phyloP scores from a whole-genome alignment of 2,329 filamentous ascomycete genomes.

The Penicillium psychrosexuale region DNA sequence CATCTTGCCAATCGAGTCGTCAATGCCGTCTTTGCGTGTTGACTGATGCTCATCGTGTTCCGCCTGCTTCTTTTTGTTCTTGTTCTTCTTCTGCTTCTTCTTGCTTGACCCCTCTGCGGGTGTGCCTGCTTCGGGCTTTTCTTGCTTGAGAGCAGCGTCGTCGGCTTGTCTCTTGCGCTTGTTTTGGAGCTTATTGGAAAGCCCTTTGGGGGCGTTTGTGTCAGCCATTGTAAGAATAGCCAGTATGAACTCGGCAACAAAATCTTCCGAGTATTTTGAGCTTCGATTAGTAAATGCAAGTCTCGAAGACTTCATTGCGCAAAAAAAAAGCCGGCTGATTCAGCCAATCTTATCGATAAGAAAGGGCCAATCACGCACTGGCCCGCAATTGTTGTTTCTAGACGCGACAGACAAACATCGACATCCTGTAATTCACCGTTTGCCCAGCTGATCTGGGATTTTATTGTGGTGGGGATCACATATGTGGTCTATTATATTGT shows the following conservation, averaged over 20 bases:
- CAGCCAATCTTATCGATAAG: slow-evolving; percentile 36
- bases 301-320: slow-evolving; percentile 9
- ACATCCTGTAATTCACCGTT: not conserved
- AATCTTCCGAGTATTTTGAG: not conserved
- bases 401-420: slow-evolving; percentile 17
- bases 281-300: slow-evolving; percentile 9
- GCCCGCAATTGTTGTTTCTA: slow-evolving; percentile 18
- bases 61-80: slow-evolving; percentile 25
- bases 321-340: slow-evolving; percentile 24
- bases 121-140: slow-evolving; percentile 21
- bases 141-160: slow-evolving; percentile 20
- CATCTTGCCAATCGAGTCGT: slow-evolving; percentile 77
- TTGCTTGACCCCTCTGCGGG: slow-evolving; percentile 30
- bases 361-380: slow-evolving; percentile 17
- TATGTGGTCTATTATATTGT: not conserved
- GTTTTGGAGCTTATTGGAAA: slow-evolving; percentile 37
- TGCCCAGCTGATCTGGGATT: not conserved
- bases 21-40: slow-evolving; percentile 65
- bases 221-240: slow-evolving; percentile 21
- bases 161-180: slow-evolving; percentile 42
- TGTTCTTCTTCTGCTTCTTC: slow-evolving; percentile 32
- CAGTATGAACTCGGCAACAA: not conserved
- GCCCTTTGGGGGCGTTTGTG: slow-evolving; percentile 19
- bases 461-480: not conserved
- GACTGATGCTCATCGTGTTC: slow-evolving; percentile 29